A percentile compares a stretch with the other conserved stretches of the same genome.
phyloP scores from a whole-genome alignment of 495 filamentous ascomycete species.

The Annulohypoxylon bovei region DNA sequence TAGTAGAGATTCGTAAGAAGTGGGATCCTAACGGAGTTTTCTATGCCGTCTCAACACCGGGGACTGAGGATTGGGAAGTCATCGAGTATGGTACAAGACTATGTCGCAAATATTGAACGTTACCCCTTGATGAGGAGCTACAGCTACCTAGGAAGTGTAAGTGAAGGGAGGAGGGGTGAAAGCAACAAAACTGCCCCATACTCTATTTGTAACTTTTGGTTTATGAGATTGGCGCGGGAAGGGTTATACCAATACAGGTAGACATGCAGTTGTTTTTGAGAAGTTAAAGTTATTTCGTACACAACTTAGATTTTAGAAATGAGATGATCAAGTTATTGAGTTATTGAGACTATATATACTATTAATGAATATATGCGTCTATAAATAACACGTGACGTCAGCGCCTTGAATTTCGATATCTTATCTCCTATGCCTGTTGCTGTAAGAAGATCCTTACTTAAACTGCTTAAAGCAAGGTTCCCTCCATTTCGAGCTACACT shows the following conservation, averaged over 20 bases:
- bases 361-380: constrained; percentile 6
- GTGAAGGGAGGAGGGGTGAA: neutral
- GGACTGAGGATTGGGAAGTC: constrained; percentile 57
- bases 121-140: neutral
- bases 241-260: neutral
- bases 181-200: neutral
- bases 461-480: neutral
- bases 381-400: constrained; percentile 32
- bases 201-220: neutral
- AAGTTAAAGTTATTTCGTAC: neutral
- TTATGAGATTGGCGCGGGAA: neutral
- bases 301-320: neutral
- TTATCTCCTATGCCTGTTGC: neutral
- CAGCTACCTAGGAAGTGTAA: no score
- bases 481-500: neutral
- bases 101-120: constrained; percentile 47
- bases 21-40: constrained; percentile 68
- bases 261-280: neutral
- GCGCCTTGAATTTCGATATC: neutral
- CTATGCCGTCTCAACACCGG: constrained; percentile 55
- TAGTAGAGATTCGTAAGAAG: constrained; percentile 62
- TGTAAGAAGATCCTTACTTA: constrained; percentile 10
- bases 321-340: neutral
- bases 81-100: constrained; percentile 56
- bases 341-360: neutral